phyloP scores from a whole-genome alignment of 2,329 filamentous ascomycete species.

The Hymenotorrendiella dingleyae region DNA sequence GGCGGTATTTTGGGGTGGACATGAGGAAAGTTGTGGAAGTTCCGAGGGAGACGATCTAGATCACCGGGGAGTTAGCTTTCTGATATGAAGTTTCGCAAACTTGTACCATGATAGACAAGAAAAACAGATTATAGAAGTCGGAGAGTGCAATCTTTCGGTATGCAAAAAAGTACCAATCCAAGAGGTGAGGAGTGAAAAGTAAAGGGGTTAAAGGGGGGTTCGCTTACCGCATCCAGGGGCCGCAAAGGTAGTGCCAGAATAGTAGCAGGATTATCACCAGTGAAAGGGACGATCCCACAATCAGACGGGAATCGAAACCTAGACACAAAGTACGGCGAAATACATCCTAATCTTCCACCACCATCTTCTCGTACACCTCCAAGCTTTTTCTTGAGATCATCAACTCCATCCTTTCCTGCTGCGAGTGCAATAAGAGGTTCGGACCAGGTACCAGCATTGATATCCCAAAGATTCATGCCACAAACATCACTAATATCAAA shows the following conservation, averaged over 20 bases:
- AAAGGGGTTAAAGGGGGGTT: too few relatives aligned
- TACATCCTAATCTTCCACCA: constrained; percentile 67
- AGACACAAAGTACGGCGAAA: constrained; percentile 72
- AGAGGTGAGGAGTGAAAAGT: too few relatives aligned
- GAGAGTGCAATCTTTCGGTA: too few relatives aligned
- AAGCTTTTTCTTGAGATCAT: constrained; percentile 68
- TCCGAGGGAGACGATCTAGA: constrained; percentile 91
- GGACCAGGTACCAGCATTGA: constrained; percentile 66
- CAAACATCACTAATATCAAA: constrained; percentile 93
- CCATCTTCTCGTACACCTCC: constrained; percentile 76
- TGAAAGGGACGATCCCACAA: constrained; percentile 79
- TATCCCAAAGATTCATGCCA: constrained; percentile 96
- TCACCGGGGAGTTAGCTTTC: too few relatives aligned
- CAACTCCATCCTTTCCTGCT: constrained; percentile 52
- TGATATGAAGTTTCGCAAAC: too few relatives aligned
- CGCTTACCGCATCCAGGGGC: constrained; percentile 79
- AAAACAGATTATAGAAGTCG: too few relatives aligned
- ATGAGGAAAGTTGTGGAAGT: constrained; percentile 97
- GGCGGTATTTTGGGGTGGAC: constrained; percentile 87
- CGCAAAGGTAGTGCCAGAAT: constrained; percentile 86
- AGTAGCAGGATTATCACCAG: constrained; percentile 92
- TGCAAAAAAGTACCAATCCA: too few relatives aligned
- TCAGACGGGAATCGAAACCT: constrained; percentile 71
- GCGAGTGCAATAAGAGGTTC: constrained; percentile 69
- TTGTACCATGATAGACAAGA: too few relatives aligned